Evolutionary conservation across 2,329 filamentous ascomycete genomes (phyloP).

Genomic region (Pestalotiopsis sp.): DNA sequence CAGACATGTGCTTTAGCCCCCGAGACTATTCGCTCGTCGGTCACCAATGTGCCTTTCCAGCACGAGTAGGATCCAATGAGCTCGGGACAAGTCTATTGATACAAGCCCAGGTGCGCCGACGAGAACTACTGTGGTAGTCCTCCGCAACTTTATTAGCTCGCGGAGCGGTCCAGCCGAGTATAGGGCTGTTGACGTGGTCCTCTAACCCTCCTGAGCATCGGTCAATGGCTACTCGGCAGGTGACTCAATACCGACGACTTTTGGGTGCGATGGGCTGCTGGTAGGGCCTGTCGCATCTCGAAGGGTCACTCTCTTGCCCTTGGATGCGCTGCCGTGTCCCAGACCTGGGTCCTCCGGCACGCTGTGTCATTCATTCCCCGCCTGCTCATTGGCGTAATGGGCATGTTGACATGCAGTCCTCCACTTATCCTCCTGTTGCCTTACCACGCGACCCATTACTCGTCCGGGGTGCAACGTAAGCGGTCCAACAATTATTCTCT

Average conservation of each 20-base stretch:
- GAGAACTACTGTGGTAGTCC: not conserved
- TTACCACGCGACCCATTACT: constrained; percentile 13
- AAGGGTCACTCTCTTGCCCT: not conserved
- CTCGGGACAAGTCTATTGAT: not conserved
- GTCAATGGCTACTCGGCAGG: not conserved
- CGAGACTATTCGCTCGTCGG: not conserved
- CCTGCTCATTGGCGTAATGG: constrained; percentile 16
- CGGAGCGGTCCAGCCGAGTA: not conserved
- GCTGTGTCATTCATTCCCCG: constrained; percentile 11
- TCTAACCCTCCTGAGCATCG: not conserved
- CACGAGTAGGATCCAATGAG: not conserved
- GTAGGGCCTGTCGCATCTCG: not conserved
- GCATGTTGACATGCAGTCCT: constrained; percentile 15
- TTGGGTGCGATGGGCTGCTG: not conserved
- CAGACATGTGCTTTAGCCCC: not conserved
- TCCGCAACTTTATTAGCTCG: not conserved
- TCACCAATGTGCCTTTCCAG: not conserved
- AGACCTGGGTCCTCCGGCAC: constrained; percentile 11
- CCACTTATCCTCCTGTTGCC: constrained; percentile 16
- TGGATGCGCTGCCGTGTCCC: not conserved
- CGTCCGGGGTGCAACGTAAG: constrained; percentile 20
- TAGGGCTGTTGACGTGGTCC: constrained; percentile 9
- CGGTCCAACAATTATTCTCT: not conserved
- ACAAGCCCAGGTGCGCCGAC: not conserved
- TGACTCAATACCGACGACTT: not conserved